phyloP scores from a whole-genome alignment of 2,329 filamentous ascomycete genomes.

The Colletotrichum gigasporum region DNA sequence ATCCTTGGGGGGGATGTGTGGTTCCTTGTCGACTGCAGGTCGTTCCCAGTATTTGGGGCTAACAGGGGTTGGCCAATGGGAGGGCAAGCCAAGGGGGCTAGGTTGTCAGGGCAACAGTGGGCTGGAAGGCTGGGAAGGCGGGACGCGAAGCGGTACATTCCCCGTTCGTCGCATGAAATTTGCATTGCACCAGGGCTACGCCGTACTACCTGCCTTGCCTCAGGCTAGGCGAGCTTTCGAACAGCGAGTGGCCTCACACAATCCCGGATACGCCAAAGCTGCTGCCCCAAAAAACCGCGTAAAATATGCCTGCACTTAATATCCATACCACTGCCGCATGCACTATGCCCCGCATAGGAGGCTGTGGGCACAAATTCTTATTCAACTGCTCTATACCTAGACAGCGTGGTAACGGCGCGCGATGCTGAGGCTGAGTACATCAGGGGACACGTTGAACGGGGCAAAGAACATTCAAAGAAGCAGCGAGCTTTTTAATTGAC shows the following conservation, averaged over 20 bases:
- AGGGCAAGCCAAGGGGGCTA: neutral
- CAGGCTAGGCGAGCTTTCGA: neutral
- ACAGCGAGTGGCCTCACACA: neutral
- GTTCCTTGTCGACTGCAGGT: conserved; percentile 30
- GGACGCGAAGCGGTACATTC: conserved; percentile 17
- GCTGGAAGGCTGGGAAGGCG: conserved; percentile 3
- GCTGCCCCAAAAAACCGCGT: neutral
- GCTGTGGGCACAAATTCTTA: neutral
- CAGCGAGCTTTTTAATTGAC: conserved; percentile 30
- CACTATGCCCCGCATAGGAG: neutral
- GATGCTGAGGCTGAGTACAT: neutral
- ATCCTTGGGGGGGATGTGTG: conserved; percentile 28
- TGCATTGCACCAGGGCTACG: neutral
- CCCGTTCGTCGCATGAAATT: conserved; percentile 14
- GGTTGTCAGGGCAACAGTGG: conserved; percentile 39
- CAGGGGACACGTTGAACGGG: neutral
- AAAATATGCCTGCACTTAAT: neutral
- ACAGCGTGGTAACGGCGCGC: neutral
- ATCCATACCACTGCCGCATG: neutral
- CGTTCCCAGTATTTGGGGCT: conserved; percentile 33
- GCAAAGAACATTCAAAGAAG: conserved; percentile 27
- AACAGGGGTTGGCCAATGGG: conserved; percentile 31
- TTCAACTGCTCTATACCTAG: neutral
- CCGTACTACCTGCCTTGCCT: too few species aligned
- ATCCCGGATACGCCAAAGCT: conserved; percentile 1